A percentile compares a stretch with the other conserved stretches of the same genome.
Evolutionary conservation across 2,329 filamentous ascomycete species (phyloP).

Genomic region (Chaetomiaceae sp.): DNA sequence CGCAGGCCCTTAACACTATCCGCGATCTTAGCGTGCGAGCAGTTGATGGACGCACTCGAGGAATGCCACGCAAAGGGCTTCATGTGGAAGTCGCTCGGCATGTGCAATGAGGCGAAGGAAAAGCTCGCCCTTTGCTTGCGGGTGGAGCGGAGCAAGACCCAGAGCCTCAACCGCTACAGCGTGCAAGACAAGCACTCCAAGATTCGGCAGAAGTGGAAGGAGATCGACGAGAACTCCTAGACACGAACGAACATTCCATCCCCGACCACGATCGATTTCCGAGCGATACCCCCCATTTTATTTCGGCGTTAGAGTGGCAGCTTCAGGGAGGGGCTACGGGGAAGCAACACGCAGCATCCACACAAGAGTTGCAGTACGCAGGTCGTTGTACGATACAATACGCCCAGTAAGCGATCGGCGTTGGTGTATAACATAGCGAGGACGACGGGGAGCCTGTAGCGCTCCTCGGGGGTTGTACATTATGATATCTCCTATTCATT

Average conservation of each 20-base stretch:
- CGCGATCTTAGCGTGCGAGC: slow-evolving; percentile 69
- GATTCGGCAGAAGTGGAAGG: slow-evolving; percentile 73
- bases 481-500: slow-evolving; percentile 4
- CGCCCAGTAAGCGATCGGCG: not conserved
- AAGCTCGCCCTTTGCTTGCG: slow-evolving; percentile 81
- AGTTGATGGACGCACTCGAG: slow-evolving; percentile 88
- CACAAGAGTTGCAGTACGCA: not conserved
- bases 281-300: not conserved
- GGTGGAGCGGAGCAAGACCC: slow-evolving; percentile 72
- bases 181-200: slow-evolving; percentile 66
- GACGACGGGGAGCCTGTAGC: not conserved
- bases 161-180: slow-evolving; percentile 67
- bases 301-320: not conserved
- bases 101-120: slow-evolving; percentile 82
- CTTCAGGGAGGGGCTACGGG: not conserved
- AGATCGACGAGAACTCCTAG: slow-evolving; percentile 68
- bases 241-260: slow-evolving; percentile 22
- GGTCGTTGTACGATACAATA: slow-evolving; percentile 10
- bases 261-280: not conserved
- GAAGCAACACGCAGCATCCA: not conserved
- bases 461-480: slow-evolving; percentile 10
- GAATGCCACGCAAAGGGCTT: slow-evolving; percentile 94
- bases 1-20: slow-evolving; percentile 2
- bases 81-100: slow-evolving; percentile 82
- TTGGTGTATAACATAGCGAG: slow-evolving; percentile 12